phyloP scores from a whole-genome alignment of 176 grass and related monocot species.

The Raddia distichophylla region DNA sequence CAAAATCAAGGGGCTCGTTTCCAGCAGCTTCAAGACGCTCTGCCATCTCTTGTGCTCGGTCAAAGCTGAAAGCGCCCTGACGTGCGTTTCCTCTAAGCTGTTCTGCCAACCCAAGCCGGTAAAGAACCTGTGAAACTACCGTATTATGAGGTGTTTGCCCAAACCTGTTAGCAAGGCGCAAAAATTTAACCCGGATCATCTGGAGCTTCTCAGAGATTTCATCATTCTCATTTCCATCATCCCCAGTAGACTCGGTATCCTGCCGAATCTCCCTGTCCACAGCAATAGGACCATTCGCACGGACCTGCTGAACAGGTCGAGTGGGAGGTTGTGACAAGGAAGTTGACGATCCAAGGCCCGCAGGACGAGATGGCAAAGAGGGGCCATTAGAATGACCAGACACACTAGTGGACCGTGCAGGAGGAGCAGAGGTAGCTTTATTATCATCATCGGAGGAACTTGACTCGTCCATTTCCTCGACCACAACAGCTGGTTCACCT shows the following conservation, averaged over 20 bases:
- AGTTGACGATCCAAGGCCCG: constrained; percentile 77
- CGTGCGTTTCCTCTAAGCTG: constrained; percentile 76
- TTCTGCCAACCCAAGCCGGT: constrained; percentile 90
- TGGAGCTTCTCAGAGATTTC: constrained; percentile 91
- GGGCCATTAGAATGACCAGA: constrained; percentile 36
- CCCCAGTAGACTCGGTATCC: constrained; percentile 49
- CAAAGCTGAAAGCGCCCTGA: constrained; percentile 67
- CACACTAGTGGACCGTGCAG: constrained; percentile 32
- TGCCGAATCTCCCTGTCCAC: constrained; percentile 48
- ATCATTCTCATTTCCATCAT: constrained; percentile 75
- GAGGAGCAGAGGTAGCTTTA: constrained; percentile 31
- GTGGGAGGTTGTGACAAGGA: constrained; percentile 59
- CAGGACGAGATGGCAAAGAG: constrained; percentile 54
- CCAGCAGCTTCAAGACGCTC: constrained; percentile 81
- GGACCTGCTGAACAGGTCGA: constrained; percentile 58
- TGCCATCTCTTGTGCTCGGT: constrained; percentile 73
- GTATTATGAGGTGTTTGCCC: constrained; percentile 89
- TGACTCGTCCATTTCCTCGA: constrained; percentile 56
- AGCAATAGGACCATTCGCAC: constrained; percentile 40
- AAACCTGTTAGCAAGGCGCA: constrained; percentile 80
- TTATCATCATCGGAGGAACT: constrained; percentile 59
- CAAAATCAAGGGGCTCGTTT: constrained; percentile 69
- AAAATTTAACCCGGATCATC: constrained; percentile 88
- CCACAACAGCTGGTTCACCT: constrained; percentile 51
- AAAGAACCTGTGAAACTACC: constrained; percentile 96